Evolutionary conservation across 1,284 basidiomycete species (phyloP), one percentile per base, ranked within the genome.

Genomic region (Leccinum ponderosum): DNA sequence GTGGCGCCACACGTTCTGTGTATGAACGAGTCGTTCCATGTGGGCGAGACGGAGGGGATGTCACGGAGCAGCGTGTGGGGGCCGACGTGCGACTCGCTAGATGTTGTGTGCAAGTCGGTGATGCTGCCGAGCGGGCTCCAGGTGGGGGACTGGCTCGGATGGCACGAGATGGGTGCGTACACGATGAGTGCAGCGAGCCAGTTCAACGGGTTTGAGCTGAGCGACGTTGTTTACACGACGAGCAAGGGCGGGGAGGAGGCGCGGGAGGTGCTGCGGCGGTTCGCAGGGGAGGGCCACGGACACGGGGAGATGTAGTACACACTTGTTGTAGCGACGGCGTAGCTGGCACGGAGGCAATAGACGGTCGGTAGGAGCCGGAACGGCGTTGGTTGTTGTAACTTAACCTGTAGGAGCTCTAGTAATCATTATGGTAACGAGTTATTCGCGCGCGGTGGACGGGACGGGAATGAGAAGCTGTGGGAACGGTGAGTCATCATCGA

Each of bases 161-260:
- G 94, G 80, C 86, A 87, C 57, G 87, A 93, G 70, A 97, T 97
- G 94, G 94, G 94, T 47, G 94, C 94, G 12, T 97, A 97, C 77
- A 97, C 94, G 15, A 82, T 95, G 65, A 96, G 93, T 69, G 94
- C 94, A 0, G 93, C 95, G 20, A 92, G 89, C 75, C 87, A 87
- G 70, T 95, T 95, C 80, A 95, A 95, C 71, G 94, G 93, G 62
- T 92, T 90, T 63, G 84, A 88, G 68, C 72, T 84, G 47, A 87
- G 86, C 76, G 81, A 82, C 20, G 85, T 89, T 55, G 73, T 86
- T 31, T 90, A 90, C 66, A 90, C 88, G 12, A 77, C 78, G 53
- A 84, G 86, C 56, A 79, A 73, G 27, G 76, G 76, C n/a, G 65
- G 67, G 66, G 71, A 75, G 60, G 80, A 78, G 62, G 78, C 74